phyloP scores from a whole-genome alignment of 108 stramenopile genomes.

The Pseudonitzschia delicatissima region DNA sequence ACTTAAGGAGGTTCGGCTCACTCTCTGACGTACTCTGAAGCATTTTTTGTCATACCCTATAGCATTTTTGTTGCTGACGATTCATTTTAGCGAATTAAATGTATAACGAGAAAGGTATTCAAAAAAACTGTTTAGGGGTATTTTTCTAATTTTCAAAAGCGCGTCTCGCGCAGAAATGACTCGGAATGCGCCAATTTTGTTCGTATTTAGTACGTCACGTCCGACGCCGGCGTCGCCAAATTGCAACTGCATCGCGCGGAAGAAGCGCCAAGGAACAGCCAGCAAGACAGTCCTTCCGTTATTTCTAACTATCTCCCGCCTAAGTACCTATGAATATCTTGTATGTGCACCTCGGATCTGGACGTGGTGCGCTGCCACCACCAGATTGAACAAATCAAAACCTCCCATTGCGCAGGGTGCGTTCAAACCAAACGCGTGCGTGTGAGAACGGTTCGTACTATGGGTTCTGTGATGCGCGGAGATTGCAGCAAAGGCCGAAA shows the following conservation, averaged over 20 bases:
- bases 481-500: slow-evolving; percentile 1
- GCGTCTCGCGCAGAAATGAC: too few relatives aligned
- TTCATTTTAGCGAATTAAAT: too few relatives aligned
- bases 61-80: too few relatives aligned
- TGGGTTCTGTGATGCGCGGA: background rate
- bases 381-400: background rate
- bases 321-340: too few relatives aligned
- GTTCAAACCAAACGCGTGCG: slow-evolving; percentile 1
- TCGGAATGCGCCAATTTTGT: background rate
- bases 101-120: too few relatives aligned
- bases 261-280: too few relatives aligned
- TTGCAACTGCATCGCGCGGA: background rate
- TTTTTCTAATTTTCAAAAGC: background rate
- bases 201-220: background rate
- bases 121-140: background rate
- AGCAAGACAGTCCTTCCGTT: too few relatives aligned
- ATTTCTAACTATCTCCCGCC: too few relatives aligned
- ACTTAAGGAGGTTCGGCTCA: background rate
- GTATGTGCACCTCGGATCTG: background rate
- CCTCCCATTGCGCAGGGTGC: too few relatives aligned
- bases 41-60: background rate
- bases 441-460: background rate
- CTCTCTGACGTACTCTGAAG: background rate
- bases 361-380: slow-evolving; percentile 9
- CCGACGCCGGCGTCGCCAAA: background rate